Conservation (phyloP, 768 basidiomycete genomes). For the Calocybe indica region DNA sequence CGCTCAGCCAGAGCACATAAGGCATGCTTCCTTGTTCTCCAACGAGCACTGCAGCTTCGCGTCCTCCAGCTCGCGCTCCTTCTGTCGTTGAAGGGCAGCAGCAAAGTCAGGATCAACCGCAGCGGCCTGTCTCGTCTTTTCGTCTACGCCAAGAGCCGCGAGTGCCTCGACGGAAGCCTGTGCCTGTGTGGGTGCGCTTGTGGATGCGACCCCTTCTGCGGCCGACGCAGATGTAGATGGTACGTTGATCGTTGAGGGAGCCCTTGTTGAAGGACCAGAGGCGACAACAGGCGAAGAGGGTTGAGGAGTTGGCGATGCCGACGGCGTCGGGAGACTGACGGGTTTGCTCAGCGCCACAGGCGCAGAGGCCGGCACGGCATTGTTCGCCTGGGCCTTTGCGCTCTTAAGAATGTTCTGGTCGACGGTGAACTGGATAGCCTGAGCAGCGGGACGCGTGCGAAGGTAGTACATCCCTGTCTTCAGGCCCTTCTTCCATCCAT, state of each 20-base stretch:
- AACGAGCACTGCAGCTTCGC: slow-evolving; percentile 79
- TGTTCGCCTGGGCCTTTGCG: slow-evolving; percentile 42
- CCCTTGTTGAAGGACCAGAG: slow-evolving; percentile 11
- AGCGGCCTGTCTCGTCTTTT: slow-evolving; percentile 46
- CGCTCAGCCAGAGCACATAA: slow-evolving; percentile 82
- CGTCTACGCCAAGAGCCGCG: slow-evolving; percentile 37
- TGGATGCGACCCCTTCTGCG: slow-evolving; percentile 11
- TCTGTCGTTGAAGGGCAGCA: slow-evolving; percentile 66
- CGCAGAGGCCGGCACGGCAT: slow-evolving; percentile 16
- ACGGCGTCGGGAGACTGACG: slow-evolving; percentile 24
- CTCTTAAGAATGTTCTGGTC: slow-evolving; percentile 74
- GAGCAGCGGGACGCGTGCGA: slow-evolving; percentile 88
- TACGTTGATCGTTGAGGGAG: slow-evolving; percentile 3
- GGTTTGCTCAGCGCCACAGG: slow-evolving; percentile 14
- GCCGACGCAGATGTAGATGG: slow-evolving; percentile 12
- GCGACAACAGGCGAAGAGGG: slow-evolving; percentile 16
- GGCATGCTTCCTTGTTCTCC: slow-evolving; percentile 91
- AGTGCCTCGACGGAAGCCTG: slow-evolving; percentile 14
- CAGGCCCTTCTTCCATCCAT: slow-evolving; percentile 99
- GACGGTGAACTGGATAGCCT: slow-evolving; percentile 97
- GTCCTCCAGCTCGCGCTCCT: slow-evolving; percentile 71
- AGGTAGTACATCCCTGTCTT: slow-evolving; percentile 99
- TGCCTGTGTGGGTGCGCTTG: slow-evolving; percentile 20
- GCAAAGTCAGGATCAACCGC: slow-evolving; percentile 69
- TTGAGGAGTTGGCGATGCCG: slow-evolving; percentile 23